Base-by-base conservation (phyloP, 1,139 yeast species). In the Protomyces pachydermus region DNA sequence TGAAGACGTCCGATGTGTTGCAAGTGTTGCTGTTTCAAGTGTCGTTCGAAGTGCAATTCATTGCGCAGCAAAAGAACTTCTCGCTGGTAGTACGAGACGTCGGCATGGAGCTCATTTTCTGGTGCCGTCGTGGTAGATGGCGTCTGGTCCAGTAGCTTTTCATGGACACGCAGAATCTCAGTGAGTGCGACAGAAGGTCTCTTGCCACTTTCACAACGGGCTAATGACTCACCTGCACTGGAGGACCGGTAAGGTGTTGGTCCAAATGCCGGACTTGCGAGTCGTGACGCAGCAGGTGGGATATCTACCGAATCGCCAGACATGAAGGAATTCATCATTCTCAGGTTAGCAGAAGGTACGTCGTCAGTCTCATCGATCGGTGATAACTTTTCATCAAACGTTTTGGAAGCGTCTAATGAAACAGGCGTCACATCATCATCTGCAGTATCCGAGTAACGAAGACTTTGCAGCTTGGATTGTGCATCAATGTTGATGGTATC, bases 11-110 rank as follows among this genome's bases (percentile, higher is more conserved):
- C 73, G 62, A 81, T 79, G 54, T 82, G 79, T 62, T 77, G 77
- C 67, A 82, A 81, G 64, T 79, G 80, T 68, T 84, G 77, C 65
- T 80, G 79, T 66, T 82, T 82, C 72, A 84, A 73, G 71, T 83
- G 85, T 62, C 80, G 78, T 9, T 83, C 77, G 71, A 86, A 86
- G 61, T 85, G 87, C 55, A 85, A 76, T 71, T 86, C 91, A 71
- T 86, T 86, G 65, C 81, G 80, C 66, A 81, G 72, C 50, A 86
- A 76, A 61, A 86, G 72, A 37, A 86, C 74, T 68, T 86, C 88
- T 65, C 91, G 75, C 65, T 81, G 83, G 69, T 64, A 64, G 55
- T 70, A 51, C 12, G 65, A 48, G 23, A 65, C 20, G 32, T 48
- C 50, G 42, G 56, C 18, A 12, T 23, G 34, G 1, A 23, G 37